These are phyloP conservation scores for Colletotrichum sp. DNA, from an alignment of 2,329 filamentous ascomycete species.

Conservation along the genomic window DNA sequence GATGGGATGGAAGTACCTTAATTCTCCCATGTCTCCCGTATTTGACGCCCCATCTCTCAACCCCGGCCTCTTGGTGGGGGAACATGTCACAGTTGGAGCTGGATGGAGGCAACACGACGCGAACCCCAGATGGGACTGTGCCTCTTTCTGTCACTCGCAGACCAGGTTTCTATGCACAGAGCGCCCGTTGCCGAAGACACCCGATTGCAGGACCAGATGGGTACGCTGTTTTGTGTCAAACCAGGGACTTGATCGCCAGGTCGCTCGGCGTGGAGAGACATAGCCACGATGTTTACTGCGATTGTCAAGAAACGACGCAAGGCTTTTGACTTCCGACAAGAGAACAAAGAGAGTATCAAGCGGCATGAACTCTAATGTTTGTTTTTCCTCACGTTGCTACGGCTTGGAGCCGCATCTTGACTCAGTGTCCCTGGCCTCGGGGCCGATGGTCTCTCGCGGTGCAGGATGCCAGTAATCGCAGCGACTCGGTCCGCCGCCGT, in stretches of 20 bases:
- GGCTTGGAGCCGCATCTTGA: slow-evolving; percentile 14
- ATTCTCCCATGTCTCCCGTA: slow-evolving; percentile 19
- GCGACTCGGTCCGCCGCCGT: background rate
- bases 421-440: background rate
- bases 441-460: background rate
- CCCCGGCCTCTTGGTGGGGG: slow-evolving; percentile 4
- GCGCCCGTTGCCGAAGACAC: background rate
- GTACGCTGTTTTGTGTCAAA: background rate
- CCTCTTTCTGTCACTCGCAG: background rate
- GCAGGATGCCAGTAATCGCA: background rate
- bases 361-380: slow-evolving; percentile 1
- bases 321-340: background rate
- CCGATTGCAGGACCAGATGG: background rate
- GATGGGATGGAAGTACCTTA: slow-evolving; percentile 13
- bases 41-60: slow-evolving; percentile 4
- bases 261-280: background rate
- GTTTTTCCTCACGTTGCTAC: slow-evolving; percentile 8
- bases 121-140: slow-evolving; percentile 7
- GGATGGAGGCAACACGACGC: slow-evolving; percentile 9
- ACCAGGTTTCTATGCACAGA: slow-evolving; percentile 1
- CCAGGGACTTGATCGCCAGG: background rate
- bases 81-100: slow-evolving; percentile 10
- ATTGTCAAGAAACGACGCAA: background rate
- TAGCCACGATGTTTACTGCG: background rate
- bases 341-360: slow-evolving; percentile 7